Evolutionary conservation across 2,329 filamentous ascomycete species (phyloP).

Genomic region (Microascus cirrosus): DNA sequence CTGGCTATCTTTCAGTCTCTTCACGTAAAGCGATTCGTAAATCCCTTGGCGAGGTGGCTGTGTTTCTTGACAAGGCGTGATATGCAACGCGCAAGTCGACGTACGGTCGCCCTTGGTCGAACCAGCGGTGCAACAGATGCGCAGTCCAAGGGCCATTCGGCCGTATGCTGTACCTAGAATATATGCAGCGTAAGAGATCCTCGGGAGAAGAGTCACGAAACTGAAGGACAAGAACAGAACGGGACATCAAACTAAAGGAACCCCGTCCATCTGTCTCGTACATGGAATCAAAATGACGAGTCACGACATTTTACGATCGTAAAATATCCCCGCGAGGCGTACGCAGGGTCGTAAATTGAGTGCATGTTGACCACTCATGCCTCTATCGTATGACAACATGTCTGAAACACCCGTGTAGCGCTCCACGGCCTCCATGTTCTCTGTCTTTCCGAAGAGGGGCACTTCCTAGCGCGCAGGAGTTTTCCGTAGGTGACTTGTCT

Average conservation of each 20-base stretch:
- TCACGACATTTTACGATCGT: neutral
- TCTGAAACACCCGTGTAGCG: neutral
- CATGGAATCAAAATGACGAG: neutral
- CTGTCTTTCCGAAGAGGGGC: neutral
- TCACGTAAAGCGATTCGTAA: neutral
- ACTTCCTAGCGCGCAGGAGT: neutral
- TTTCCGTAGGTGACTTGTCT: neutral
- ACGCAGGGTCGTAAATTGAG: neutral
- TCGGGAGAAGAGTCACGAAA: neutral
- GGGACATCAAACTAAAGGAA: neutral
- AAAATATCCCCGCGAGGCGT: neutral
- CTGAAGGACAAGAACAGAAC: neutral
- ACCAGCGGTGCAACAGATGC: neutral
- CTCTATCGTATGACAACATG: neutral
- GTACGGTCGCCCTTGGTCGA: neutral
- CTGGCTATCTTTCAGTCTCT: neutral
- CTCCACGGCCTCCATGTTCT: neutral
- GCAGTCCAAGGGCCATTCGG: neutral
- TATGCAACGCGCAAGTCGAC: neutral
- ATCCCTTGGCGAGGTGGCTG: neutral
- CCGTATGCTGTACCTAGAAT: neutral
- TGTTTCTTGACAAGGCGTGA: neutral
- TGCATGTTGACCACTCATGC: neutral
- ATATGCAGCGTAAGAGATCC: neutral
- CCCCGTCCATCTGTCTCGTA: neutral